Base-by-base conservation (phyloP, 2,329 filamentous ascomycete genomes). In the Zymoseptoria tritici region DNA sequence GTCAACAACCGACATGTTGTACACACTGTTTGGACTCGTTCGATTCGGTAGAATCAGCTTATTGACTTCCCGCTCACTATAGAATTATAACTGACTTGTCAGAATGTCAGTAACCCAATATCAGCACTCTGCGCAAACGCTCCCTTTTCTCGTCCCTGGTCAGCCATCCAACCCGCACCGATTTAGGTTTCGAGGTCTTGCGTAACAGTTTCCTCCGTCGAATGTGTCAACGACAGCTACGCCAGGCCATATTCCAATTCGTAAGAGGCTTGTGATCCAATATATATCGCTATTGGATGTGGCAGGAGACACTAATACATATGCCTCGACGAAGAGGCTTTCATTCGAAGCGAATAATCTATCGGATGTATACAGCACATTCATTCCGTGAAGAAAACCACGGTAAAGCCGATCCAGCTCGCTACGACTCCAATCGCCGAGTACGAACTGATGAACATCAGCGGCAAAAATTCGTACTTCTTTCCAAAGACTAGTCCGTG, bases 401-500 rank as follows among this genome's bases (percentile, higher is more conserved):
- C 89, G 78, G 92, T 85, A 73, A 96, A 97, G 9, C 94, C 92
- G 49, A 97, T 70, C 93, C 93, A 97, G 76, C 94, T 97, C 2
- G 91, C 91, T 19, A 97, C 85, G 0, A 97, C 92, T n/a, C 94
- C 94, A 60, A 97, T 80, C 4, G 94, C 94, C 36, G 89, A 90
- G 75, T 97, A 99, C 11, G 90, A 89, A 78, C 93, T 97, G 67
- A 87, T 97, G 72, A 97, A 94, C 93, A 99, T 97, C 67, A 97
- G 78, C 24, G 94, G 94, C 57, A 99, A 76, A 74, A 97, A 99
- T 75, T 97, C 91, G 68, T 89, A 90, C 64, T 80, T 84, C 69
- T 85, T 83, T 0, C 91, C 91, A 77, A 96, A 97, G 4, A 95
- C 77, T n/a, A 93, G 74, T 54, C 85, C 83, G 74, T 99, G 94